Conservation (phyloP, 202 grass and related monocot species). For the Eragrostis tef region DNA sequence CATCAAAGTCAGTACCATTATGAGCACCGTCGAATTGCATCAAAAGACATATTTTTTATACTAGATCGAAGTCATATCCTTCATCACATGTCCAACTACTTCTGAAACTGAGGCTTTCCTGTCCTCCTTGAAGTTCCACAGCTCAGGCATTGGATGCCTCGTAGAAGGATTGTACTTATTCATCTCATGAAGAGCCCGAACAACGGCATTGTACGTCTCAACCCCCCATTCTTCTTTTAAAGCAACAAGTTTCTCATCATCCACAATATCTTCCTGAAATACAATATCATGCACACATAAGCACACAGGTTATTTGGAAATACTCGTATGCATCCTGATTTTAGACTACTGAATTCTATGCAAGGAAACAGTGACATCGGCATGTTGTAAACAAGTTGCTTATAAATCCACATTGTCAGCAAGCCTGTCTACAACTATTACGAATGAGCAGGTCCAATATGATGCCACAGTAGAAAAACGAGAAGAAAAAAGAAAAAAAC, state of each 20-base stretch:
- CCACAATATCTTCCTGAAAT: background rate
- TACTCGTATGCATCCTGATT: background rate
- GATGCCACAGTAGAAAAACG: background rate
- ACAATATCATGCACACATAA: background rate
- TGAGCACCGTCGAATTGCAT: background rate
- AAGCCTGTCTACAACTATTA: background rate
- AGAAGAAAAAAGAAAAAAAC: too few relatives aligned
- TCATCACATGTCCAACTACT: background rate
- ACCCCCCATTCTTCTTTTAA: background rate
- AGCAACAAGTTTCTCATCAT: background rate
- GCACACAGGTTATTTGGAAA: background rate
- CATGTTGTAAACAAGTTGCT: background rate
- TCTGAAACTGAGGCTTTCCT: background rate
- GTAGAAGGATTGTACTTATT: background rate
- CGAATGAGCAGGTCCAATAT: background rate
- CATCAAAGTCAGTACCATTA: background rate
- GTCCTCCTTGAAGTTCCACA: background rate
- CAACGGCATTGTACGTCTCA: background rate
- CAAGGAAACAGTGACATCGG: background rate
- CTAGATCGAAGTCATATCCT: background rate
- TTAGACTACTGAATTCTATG: background rate
- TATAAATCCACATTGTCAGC: background rate
- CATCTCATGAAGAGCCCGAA: background rate
- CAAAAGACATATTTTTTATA: background rate
- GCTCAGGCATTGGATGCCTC: background rate